Base-by-base conservation (phyloP, 176 grass and related monocot species). In the Bromus sterilis region DNA sequence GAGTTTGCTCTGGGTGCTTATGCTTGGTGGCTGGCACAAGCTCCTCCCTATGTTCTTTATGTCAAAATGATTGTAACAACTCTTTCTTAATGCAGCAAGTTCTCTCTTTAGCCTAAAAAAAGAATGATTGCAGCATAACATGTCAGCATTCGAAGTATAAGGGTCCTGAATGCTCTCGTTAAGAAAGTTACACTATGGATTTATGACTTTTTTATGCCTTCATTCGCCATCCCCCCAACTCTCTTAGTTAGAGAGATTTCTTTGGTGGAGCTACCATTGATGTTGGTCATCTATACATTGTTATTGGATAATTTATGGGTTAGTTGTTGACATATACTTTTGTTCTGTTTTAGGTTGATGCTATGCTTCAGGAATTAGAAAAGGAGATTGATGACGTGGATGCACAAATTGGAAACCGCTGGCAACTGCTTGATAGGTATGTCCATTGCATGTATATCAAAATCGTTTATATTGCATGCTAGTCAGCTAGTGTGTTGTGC, bases 381-480 rank as follows among this genome's bases (percentile, higher is more conserved):
- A 93, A 92, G 85, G 97, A 99, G 81, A 99, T 99, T 40, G 97
- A 99, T 84, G 91, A 99, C 74, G 97, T 95, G 24, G 97, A 99
- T 56, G 93, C 97, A 74, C 94, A 96, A 86, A 99, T 99, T 61
- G 97, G 97, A 68, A 91, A 93, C 55, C 93, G 89, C 44, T 99
- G 91, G 97, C 89, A 99, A 87, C 82, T 99, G 14, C 97, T 99
- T 80, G 97, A 99, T 78, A 95, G 84, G 97, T 99, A 87, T 67
- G 73, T 39, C 36, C 56, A 66, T 58, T 73, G 7, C 33, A 60
- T 60, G 9, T 77, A 20, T 82, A 43, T 32, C 3, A 0, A 40
- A 32, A 7, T 66, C 35, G 23, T 74, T 72, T 77, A 51, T 74
- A 68, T 77, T 72, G 28, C 48, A 66, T 85, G 56, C 62, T 77